Percentiles rank a stretch among this genome's conserved stretches.
These are phyloP conservation scores for Aspergillus spinulosporus DNA, from an alignment of 2,329 filamentous ascomycete genomes.

Conservation along the genomic window DNA sequence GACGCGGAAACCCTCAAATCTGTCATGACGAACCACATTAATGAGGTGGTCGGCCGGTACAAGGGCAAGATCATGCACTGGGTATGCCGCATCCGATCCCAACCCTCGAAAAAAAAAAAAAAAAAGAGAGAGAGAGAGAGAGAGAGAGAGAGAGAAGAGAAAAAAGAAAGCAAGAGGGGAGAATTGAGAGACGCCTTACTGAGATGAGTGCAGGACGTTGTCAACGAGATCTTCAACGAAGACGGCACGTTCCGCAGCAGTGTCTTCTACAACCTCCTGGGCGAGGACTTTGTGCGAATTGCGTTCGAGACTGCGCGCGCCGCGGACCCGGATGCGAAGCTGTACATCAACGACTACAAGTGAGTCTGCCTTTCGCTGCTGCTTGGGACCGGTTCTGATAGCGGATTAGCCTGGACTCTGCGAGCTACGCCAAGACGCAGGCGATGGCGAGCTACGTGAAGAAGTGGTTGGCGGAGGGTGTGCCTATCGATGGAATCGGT, in stretches of 20 bases:
- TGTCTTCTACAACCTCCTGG: constrained; percentile 68
- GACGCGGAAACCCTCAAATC: constrained; percentile 51
- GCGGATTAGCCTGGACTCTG: constrained; percentile 60
- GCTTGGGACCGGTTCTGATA: background rate
- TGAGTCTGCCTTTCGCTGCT: constrained; percentile 21
- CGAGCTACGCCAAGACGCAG: constrained; percentile 59
- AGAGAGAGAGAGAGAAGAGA: no score
- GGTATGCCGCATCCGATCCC: constrained; percentile 23
- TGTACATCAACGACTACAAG: constrained; percentile 73
- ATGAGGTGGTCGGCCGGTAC: constrained; percentile 36
- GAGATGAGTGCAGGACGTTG: constrained; percentile 26
- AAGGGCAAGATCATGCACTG: constrained; percentile 40
- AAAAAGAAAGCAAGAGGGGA: no score
- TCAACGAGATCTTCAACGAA: constrained; percentile 47
- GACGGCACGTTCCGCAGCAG: constrained; percentile 59
- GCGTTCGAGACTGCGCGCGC: constrained; percentile 68
- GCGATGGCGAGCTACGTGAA: constrained; percentile 61
- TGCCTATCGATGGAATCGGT: constrained; percentile 66
- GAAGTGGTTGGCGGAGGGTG: constrained; percentile 62
- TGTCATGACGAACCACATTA: constrained; percentile 52
- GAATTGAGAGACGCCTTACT: no score
- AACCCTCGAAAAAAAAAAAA: background rate
- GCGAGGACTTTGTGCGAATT: constrained; percentile 68
- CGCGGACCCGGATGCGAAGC: constrained; percentile 66
- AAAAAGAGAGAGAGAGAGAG: no score